Conservation (phyloP, 768 basidiomycete species). For the Psilocybe cubensis region DNA sequence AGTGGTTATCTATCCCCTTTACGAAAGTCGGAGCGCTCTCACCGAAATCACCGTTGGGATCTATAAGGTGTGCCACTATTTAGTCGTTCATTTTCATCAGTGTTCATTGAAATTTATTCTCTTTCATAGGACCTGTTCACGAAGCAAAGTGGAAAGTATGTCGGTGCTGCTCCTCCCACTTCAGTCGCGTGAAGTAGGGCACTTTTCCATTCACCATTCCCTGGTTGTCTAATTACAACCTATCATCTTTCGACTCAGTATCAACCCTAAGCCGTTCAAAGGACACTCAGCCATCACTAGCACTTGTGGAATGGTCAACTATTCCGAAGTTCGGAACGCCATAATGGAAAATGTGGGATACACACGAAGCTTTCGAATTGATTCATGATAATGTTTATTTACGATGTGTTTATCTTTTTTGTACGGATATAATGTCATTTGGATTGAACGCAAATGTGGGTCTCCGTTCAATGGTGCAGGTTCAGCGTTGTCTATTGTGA, state of each 20-base stretch:
- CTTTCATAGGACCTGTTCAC: constrained; percentile 35
- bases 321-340: too few species aligned
- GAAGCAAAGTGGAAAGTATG: constrained; percentile 35
- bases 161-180: constrained; percentile 5
- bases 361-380: too few species aligned
- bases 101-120: background rate
- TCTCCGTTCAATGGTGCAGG: too few species aligned
- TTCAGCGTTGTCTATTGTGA: background rate
- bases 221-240: background rate
- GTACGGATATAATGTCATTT: too few species aligned
- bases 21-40: constrained; percentile 77
- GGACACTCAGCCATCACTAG: too few species aligned
- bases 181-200: background rate
- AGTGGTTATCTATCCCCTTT: constrained; percentile 86
- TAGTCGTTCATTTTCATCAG: background rate
- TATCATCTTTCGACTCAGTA: too few species aligned
- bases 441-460: too few species aligned
- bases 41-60: constrained; percentile 60
- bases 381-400: too few species aligned
- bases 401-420: too few species aligned
- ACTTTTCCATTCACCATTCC: background rate
- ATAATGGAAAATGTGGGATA: too few species aligned
- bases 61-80: constrained; percentile 51
- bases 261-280: too few species aligned
- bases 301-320: too few species aligned